A percentile compares a stretch with the other conserved stretches of the same genome.
Evolutionary conservation across 345 rosid species (phyloP).

Genomic region (Murraya paniculata): DNA sequence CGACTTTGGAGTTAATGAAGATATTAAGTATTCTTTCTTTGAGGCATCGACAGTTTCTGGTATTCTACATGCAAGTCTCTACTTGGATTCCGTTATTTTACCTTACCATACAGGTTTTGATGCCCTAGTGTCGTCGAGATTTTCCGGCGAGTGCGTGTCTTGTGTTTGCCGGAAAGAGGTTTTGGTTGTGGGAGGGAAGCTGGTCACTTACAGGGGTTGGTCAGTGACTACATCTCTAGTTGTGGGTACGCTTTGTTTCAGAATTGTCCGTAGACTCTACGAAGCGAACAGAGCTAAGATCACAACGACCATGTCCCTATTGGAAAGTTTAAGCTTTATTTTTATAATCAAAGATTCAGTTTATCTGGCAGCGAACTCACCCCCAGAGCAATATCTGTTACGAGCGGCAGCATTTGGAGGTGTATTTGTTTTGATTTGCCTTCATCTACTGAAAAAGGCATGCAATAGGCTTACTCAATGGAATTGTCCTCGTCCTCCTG

Average conservation of each 20-base stretch:
- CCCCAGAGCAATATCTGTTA: conserved; percentile 34
- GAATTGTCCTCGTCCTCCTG: neutral
- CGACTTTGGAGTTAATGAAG: conserved; percentile 43
- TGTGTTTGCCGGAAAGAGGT: conserved; percentile 67
- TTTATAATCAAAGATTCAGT: conserved; percentile 48
- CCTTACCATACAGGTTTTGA: conserved; percentile 90
- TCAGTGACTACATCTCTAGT: conserved; percentile 59
- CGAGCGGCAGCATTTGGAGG: conserved; percentile 42
- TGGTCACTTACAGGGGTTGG: conserved; percentile 58
- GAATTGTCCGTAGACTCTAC: conserved; percentile 38
- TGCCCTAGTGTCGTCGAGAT: conserved; percentile 55
- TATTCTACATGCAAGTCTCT: conserved; percentile 67
- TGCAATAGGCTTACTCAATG: conserved; percentile 12
- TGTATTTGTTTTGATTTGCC: conserved; percentile 48
- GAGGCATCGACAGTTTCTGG: conserved; percentile 85
- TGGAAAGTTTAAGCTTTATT: conserved; percentile 50
- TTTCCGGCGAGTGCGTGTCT: conserved; percentile 69
- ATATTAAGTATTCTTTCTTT: conserved; percentile 50
- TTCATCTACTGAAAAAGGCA: conserved; percentile 34
- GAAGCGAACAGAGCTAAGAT: conserved; percentile 25
- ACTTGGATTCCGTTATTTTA: conserved; percentile 64
- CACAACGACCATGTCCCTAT: conserved; percentile 13
- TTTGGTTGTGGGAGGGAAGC: conserved; percentile 65
- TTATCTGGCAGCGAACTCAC: conserved; percentile 39
- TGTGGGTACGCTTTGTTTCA: conserved; percentile 47